Conservation (phyloP, 2,329 filamentous ascomycete genomes). For the Exophiala sp. region DNA sequence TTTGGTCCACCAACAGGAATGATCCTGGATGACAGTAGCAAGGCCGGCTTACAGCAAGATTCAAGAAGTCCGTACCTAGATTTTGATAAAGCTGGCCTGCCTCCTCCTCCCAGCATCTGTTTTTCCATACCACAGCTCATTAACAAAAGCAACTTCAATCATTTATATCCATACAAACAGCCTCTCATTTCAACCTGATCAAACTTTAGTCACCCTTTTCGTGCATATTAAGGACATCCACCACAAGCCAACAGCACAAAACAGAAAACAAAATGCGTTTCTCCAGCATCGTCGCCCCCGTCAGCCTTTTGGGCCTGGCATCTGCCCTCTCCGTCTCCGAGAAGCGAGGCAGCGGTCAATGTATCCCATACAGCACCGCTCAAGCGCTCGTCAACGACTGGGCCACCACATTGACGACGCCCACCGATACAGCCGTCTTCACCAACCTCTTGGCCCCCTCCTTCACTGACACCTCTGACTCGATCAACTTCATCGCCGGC, state of each 20-base stretch:
- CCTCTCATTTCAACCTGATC: conserved; percentile 10
- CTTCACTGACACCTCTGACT: conserved; percentile 36
- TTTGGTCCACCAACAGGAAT: not conserved
- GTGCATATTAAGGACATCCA: not conserved
- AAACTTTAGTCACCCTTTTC: not conserved
- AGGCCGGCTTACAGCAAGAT: not conserved
- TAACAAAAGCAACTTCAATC: not conserved
- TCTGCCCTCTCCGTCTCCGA: conserved; percentile 6
- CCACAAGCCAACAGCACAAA: not conserved
- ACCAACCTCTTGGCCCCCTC: conserved; percentile 25
- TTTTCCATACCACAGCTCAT: not conserved
- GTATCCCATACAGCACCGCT: conserved; percentile 22
- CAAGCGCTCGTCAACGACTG: conserved; percentile 17
- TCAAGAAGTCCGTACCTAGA: no score
- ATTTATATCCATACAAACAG: not conserved
- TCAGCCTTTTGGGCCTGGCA: conserved; percentile 15
- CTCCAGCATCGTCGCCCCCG: conserved; percentile 15
- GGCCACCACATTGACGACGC: conserved; percentile 22
- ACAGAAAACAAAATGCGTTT: conserved; percentile 15
- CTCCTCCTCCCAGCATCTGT: not conserved
- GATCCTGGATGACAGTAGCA: not conserved
- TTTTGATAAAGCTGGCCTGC: not conserved
- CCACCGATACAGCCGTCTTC: conserved; percentile 15
- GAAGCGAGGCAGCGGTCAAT: conserved; percentile 4
- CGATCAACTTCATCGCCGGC: conserved; percentile 28